Base-by-base conservation (phyloP, 1,284 basidiomycete genomes). In the Irpex sp. region DNA sequence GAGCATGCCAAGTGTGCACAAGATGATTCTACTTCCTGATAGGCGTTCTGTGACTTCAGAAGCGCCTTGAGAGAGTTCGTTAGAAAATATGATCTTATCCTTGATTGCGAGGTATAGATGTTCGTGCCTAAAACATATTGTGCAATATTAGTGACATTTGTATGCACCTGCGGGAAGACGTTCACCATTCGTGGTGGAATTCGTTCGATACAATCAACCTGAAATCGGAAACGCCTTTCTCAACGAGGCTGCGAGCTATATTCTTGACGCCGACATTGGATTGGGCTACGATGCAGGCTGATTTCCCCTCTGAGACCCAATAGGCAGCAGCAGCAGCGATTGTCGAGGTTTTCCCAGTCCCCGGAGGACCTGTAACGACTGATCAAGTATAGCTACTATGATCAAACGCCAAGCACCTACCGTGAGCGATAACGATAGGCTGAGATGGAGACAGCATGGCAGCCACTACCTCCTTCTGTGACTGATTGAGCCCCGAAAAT, bases 201-300 rank as follows among this genome's bases (percentile, higher is more conserved):
- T 82, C 81, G 54, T 78, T 75, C 1, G 80, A 80, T 1, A 82
- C 80, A 5, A 83, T 48, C 5, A 83, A 66, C 59, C 73, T 76
- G 70, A 80, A 83, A 47, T 74, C 65, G 8, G 51, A 39, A 7
- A 81, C 71, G 0, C 65, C 62, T 33, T 70, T 66, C 55, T 77
- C 75, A 8, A 68, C 66, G 2, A 83, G 68, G 5, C 70, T 74
- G 63, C 77, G 72, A 0, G 78, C 79, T 49, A 81, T 78, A 61
- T 81, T 81, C 65, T 79, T 80, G 8, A 81, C 78, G 0, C 77
- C 80, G 23, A 81, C 79, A 56, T 81, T 80, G 5, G 69, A 72
- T 53, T 73, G 73, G 1, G 73, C 71, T 16, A 72, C 62, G n/a
- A 75, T 67, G 67, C 70, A 76, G 0, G 67, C 65, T 23, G 67